Evolutionary conservation across 1,284 basidiomycete genomes (phyloP).

Genomic region (Exobasidium rhododendri): DNA sequence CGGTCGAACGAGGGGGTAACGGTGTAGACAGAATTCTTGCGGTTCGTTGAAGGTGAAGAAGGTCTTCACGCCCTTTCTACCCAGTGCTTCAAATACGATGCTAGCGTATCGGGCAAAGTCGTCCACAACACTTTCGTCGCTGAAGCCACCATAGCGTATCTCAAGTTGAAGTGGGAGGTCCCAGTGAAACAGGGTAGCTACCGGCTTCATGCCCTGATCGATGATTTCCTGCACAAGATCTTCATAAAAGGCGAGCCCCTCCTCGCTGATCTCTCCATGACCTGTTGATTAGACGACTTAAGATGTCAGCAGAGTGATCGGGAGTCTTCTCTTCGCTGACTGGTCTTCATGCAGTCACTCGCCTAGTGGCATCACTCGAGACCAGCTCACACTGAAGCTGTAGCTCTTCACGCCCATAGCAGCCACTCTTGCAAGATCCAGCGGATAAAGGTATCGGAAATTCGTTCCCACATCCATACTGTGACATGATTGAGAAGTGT

Average conservation of each 20-base stretch:
- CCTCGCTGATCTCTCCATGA: constrained; percentile 20
- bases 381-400: constrained; percentile 33
- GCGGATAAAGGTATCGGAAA: constrained; percentile 26
- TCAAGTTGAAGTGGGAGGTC: constrained; percentile 25
- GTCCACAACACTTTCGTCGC: constrained; percentile 21
- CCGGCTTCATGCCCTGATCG: constrained; percentile 24
- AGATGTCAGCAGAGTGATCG: no score
- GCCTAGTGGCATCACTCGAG: constrained; percentile 31
- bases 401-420: constrained; percentile 32
- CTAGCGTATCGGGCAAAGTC: constrained; percentile 27
- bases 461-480: constrained; percentile 30
- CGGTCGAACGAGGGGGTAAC: constrained; percentile 12
- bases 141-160: constrained; percentile 24
- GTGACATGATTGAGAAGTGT: constrained; percentile 10
- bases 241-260: constrained; percentile 27
- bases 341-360: no score
- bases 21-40: constrained; percentile 1
- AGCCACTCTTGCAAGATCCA: constrained; percentile 27
- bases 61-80: constrained; percentile 18
- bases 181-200: constrained; percentile 25
- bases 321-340: no score
- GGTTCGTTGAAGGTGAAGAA: constrained; percentile 31
- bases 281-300: no score
- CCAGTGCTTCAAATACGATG: constrained; percentile 17
- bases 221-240: constrained; percentile 21